phyloP scores from a whole-genome alignment of 371 early-diverging fungal genomes.

The Nematocida sp. region DNA sequence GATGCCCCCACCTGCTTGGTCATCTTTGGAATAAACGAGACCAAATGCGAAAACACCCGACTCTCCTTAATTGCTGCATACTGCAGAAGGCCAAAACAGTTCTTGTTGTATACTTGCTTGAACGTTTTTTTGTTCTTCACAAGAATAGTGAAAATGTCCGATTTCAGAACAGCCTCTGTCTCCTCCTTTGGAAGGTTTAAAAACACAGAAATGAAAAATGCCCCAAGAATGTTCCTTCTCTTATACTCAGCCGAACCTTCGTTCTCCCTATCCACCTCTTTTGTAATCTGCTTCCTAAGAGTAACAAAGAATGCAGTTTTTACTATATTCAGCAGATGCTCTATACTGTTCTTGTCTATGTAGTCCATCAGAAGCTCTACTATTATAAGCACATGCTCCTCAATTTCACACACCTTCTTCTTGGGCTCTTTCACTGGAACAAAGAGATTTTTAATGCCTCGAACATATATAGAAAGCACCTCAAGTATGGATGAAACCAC shows the following conservation, averaged over 20 bases:
- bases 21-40: conserved; percentile 9
- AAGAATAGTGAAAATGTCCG: conserved; percentile 24
- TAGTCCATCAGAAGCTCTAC: conserved; percentile 7
- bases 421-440: not conserved
- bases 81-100: conserved; percentile 9
- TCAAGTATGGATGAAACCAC: conserved; percentile 9
- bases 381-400: conserved; percentile 5
- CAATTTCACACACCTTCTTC: conserved; percentile 10
- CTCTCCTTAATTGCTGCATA: conserved; percentile 8
- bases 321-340: conserved; percentile 12
- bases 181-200: conserved; percentile 3
- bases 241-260: not conserved
- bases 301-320: conserved; percentile 2
- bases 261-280: not conserved
- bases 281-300: conserved; percentile 2
- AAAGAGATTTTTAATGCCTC: conserved; percentile 15
- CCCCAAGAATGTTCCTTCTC: not conserved
- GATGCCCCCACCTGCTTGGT: not conserved
- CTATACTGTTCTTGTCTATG: conserved; percentile 24
- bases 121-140: conserved; percentile 8
- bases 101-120: conserved; percentile 9
- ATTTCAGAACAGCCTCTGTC: conserved; percentile 8
- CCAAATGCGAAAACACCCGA: not conserved
- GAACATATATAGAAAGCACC: conserved; percentile 7
- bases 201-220: conserved; percentile 26